These are phyloP conservation scores for Globisporangium cylindrosporum DNA, from an alignment of 352 stramenopile genomes.

Conservation along the genomic window DNA sequence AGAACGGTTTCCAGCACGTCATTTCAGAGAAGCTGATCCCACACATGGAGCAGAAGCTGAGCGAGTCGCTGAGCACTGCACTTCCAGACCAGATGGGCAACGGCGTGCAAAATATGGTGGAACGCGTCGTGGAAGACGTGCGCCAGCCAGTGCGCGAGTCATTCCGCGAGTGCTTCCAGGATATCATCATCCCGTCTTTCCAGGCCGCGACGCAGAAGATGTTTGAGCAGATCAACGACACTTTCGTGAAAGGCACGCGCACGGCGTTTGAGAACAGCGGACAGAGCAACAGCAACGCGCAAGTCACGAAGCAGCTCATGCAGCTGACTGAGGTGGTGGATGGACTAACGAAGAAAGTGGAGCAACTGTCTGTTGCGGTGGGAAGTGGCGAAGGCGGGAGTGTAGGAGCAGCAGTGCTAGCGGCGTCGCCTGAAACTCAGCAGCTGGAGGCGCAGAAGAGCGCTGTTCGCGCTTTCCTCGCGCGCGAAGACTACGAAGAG, in stretches of 20 bases:
- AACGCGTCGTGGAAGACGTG: conserved; percentile 76
- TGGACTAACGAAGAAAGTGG: conserved; percentile 57
- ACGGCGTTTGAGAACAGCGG: conserved; percentile 59
- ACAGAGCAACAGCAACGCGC: conserved; percentile 50
- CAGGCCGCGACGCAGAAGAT: conserved; percentile 86
- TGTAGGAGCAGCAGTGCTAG: conserved; percentile 11
- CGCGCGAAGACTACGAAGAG: conserved; percentile 65
- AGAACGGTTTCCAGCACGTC: conserved; percentile 73
- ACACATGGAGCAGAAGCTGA: conserved; percentile 70
- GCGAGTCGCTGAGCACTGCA: conserved; percentile 50
- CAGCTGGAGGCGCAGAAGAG: conserved; percentile 63
- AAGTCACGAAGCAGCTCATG: conserved; percentile 57
- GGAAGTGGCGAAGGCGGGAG: conserved; percentile 22
- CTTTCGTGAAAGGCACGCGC: conserved; percentile 70
- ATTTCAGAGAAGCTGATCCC: conserved; percentile 72
- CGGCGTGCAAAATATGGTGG: conserved; percentile 68
- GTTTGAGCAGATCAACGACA: conserved; percentile 88
- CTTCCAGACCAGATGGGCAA: conserved; percentile 61
- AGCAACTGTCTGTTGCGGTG: conserved; percentile 38
- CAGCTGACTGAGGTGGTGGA: conserved; percentile 66
- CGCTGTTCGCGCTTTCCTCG: conserved; percentile 45
- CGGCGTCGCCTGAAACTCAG: conserved; percentile 39
- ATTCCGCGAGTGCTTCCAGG: conserved; percentile 83
- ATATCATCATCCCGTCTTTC: conserved; percentile 86
- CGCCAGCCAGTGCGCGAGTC: conserved; percentile 77